Conservation (phyloP, 2,329 filamentous ascomycete genomes). For the Nemania diffusa region DNA sequence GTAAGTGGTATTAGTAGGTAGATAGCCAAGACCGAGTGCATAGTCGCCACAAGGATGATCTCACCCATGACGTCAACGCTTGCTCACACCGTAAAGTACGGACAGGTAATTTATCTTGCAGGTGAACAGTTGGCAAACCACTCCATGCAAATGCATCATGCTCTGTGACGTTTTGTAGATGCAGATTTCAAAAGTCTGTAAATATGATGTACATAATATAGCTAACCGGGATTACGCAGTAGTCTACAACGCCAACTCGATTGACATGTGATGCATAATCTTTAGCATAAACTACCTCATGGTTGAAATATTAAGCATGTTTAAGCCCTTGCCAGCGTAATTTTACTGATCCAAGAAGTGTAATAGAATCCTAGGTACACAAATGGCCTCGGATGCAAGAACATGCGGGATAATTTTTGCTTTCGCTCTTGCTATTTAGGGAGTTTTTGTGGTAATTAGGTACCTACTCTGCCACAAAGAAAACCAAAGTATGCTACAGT, state of each 20-base stretch:
- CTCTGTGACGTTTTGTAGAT: background rate
- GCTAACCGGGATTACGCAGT: background rate
- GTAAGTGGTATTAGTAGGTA: background rate
- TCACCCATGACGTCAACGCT: constrained; percentile 34
- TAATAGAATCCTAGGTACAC: too few species aligned
- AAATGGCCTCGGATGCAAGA: too few species aligned
- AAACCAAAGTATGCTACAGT: too few species aligned
- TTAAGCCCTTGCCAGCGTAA: too few species aligned
- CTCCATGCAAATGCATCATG: too few species aligned
- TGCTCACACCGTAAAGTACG: constrained; percentile 5
- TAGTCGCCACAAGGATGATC: constrained; percentile 24
- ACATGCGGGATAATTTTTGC: too few species aligned
- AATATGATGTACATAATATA: background rate
- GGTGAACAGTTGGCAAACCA: too few species aligned
- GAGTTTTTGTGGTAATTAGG: too few species aligned
- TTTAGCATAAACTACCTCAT: background rate
- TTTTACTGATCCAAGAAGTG: too few species aligned
- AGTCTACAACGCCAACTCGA: background rate
- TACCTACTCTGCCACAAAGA: too few species aligned
- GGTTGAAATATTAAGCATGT: background rate
- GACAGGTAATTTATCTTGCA: too few species aligned
- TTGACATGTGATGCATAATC: background rate
- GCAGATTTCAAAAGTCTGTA: background rate
- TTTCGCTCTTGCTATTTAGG: too few species aligned
- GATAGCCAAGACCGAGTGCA: background rate